Base-by-base conservation (phyloP, 106 monocot species). In the Dioscorea alata region DNA sequence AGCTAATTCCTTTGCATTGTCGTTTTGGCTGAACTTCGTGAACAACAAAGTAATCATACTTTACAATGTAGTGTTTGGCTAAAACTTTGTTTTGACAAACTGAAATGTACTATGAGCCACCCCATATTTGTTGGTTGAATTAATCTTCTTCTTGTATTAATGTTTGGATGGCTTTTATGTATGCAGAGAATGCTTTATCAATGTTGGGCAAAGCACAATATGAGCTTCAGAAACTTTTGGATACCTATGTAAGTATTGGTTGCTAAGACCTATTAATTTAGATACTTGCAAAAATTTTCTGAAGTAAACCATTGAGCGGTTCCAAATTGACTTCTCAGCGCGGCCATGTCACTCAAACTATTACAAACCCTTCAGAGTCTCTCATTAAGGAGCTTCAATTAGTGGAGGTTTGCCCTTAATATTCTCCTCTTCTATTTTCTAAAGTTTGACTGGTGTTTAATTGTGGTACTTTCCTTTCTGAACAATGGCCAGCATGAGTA, bases 131-230 rank as follows among this genome's bases (percentile, higher is more conserved):
- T 42, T 1, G 42, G 42, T 6, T 42, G 6, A 10, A 42, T 42
- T 42, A 42, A 8, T 42, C 42, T 5, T 42, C 10, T 42, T 42
- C 42, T 42, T 42, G 54, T 8, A 21, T 59, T 59, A 22, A 13
- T 66, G 35, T 65, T 49, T 66, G 49, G n/a, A 23, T 48, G 7
- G 9, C 17, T 17, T 50, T 50, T 66, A 15, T 78, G 17, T 33
- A 49, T 76, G 61, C 77, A 94, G 93, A 86, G 24, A 80, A 74
- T 63, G 86, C 76, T 64, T 67, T 94, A 23, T 76, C 89, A 78
- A 84, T 81, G 86, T 72, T 94, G 54, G 93, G 93, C 5, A 94
- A 94, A 73, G 80, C 71, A 49, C 93, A 94, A 72, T 94, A 87
- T 72, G 80, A 71, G 61, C 84, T 94, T 65, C 89, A 90, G 63